A percentile compares a stretch with the other conserved stretches of the same genome.
phyloP scores from a whole-genome alignment of 352 stramenopile species.

The Phytophthora macrochlamydospora region DNA sequence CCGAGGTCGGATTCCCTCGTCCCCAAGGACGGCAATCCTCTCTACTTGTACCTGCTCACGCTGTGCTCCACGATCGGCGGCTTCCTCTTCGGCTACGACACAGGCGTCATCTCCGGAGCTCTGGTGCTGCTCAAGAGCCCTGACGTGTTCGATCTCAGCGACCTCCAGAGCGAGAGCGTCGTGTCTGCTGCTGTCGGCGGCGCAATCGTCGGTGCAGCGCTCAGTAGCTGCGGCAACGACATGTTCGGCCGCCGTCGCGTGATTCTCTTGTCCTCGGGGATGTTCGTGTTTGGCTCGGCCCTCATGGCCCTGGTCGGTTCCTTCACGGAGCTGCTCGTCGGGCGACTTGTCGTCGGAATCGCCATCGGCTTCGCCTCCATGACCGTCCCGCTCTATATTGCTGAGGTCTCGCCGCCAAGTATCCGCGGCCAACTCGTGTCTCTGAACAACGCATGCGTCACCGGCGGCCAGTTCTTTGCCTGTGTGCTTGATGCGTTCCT shows the following conservation, averaged over 20 bases:
- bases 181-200: slow-evolving; percentile 76
- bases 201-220: slow-evolving; percentile 64
- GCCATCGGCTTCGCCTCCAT: slow-evolving; percentile 78
- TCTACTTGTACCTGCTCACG: slow-evolving; percentile 73
- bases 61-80: slow-evolving; percentile 73
- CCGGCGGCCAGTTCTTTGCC: slow-evolving; percentile 81
- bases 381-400: slow-evolving; percentile 82
- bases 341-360: slow-evolving; percentile 65
- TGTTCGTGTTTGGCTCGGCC: slow-evolving; percentile 66
- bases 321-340: slow-evolving; percentile 57
- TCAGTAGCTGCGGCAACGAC: slow-evolving; percentile 68
- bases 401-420: slow-evolving; percentile 68
- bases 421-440: slow-evolving; percentile 76
- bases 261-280: slow-evolving; percentile 64
- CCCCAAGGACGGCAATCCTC: slow-evolving; percentile 21
- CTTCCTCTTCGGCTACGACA: slow-evolving; percentile 88
- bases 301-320: slow-evolving; percentile 63
- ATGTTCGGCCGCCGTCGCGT: slow-evolving; percentile 60
- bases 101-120: slow-evolving; percentile 78
- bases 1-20: slow-evolving; percentile 17
- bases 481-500: slow-evolving; percentile 65
- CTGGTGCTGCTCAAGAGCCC: slow-evolving; percentile 75
- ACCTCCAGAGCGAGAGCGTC: slow-evolving; percentile 67
- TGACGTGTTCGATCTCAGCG: slow-evolving; percentile 57
- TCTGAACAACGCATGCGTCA: slow-evolving; percentile 77